Evolutionary conservation across 2,329 filamentous ascomycete species (phyloP).

Genomic region (Fusarium sambucinum): DNA sequence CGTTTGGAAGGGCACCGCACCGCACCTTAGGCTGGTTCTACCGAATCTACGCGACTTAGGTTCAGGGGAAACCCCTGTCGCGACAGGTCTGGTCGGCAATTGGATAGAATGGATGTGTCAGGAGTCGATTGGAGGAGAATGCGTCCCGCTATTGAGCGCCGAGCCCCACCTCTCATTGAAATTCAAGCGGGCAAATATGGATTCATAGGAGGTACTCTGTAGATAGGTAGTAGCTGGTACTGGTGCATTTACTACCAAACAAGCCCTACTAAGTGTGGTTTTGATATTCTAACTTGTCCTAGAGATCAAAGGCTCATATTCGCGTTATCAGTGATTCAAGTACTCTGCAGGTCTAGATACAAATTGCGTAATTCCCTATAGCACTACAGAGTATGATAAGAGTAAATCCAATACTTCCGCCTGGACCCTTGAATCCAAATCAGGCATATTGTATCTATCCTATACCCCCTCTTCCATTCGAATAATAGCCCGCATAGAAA

Average conservation of each 20-base stretch:
- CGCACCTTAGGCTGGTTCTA: constrained; percentile 35
- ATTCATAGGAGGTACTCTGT: too few species aligned
- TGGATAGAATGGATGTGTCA: constrained; percentile 48
- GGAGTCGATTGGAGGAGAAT: constrained; percentile 29
- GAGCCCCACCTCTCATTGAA: constrained; percentile 3
- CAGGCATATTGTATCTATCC: background rate
- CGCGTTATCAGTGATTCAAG: background rate
- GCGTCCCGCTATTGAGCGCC: background rate
- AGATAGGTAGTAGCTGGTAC: background rate
- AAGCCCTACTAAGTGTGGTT: background rate
- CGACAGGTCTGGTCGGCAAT: constrained; percentile 40
- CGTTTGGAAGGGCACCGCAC: constrained; percentile 27
- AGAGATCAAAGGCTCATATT: background rate
- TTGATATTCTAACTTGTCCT: background rate
- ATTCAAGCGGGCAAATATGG: background rate
- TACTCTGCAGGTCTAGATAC: too few species aligned
- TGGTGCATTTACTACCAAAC: background rate
- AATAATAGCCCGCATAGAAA: constrained; percentile 16
- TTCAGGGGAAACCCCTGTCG: constrained; percentile 49
- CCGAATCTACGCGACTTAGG: constrained; percentile 47
- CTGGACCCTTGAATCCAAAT: background rate
- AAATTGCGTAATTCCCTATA: too few species aligned
- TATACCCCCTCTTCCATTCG: background rate
- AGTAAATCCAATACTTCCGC: background rate
- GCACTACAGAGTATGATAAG: background rate